Evolutionary conservation across 768 basidiomycete genomes (phyloP).

Genomic region (Collybia nuda): DNA sequence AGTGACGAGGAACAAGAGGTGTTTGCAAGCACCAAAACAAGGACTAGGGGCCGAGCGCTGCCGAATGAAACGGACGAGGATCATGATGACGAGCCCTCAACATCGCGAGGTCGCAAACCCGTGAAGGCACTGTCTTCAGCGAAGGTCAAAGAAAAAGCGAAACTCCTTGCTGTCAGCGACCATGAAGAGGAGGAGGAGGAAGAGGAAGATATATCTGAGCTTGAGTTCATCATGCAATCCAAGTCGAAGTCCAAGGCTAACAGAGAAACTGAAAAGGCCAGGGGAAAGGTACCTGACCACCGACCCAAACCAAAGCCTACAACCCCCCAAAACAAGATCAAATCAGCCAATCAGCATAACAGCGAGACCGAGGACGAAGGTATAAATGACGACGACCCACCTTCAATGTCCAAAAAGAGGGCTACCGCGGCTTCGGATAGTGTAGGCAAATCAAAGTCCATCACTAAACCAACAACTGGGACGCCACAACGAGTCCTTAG

Average conservation of each 20-base stretch:
- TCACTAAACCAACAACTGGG: conserved; percentile 4
- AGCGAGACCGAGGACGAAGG: conserved; percentile 11
- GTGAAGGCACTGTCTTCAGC: conserved; percentile 3
- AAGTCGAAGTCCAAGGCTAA: conserved; percentile 13
- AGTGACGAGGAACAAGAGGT: conserved; percentile 12
- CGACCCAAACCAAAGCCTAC: conserved; percentile 7
- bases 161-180: background rate
- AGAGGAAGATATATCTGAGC: conserved; percentile 6
- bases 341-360: background rate
- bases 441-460: background rate
- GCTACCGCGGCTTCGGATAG: background rate
- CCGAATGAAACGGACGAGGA: conserved; percentile 2
- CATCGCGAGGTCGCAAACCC: conserved; percentile 1
- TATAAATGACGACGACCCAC: conserved; percentile 4
- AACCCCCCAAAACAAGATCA: conserved; percentile 3
- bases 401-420: background rate
- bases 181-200: conserved; percentile 18
- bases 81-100: conserved; percentile 7
- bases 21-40: conserved; percentile 6
- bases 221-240: conserved; percentile 6
- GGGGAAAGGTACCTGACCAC: conserved; percentile 8
- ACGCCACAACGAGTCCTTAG: conserved; percentile 17
- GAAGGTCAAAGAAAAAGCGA: conserved; percentile 8
- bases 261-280: conserved; percentile 10
- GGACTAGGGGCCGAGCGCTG: background rate